Conservation (phyloP, 495 filamentous ascomycete genomes). For the Aspergillus ellipticus region DNA sequence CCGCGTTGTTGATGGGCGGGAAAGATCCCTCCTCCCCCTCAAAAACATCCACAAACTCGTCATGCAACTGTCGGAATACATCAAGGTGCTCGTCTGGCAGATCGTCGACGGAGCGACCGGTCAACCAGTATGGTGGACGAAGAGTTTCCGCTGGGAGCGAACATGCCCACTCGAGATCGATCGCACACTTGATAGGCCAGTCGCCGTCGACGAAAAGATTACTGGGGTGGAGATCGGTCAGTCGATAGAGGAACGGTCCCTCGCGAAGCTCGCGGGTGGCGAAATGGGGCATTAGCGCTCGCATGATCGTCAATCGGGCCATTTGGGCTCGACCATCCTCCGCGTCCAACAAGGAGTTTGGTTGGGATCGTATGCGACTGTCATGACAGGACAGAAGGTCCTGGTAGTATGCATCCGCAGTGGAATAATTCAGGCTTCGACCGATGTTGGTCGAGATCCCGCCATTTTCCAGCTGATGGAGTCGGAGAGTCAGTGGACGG, state of each 20-base stretch:
- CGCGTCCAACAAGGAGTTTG: slow-evolving; percentile 22
- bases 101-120: neutral
- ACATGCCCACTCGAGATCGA: slow-evolving; percentile 27
- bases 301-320: slow-evolving; percentile 24
- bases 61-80: slow-evolving; percentile 3
- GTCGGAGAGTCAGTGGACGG: slow-evolving; percentile 23
- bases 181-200: slow-evolving; percentile 19
- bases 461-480: slow-evolving; percentile 32
- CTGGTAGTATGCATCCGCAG: slow-evolving; percentile 22
- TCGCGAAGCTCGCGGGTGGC: neutral
- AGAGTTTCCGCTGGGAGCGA: slow-evolving; percentile 17
- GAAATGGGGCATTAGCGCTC: slow-evolving; percentile 19
- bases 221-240: slow-evolving; percentile 24
- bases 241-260: slow-evolving; percentile 10
- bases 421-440: slow-evolving; percentile 20
- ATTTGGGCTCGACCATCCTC: slow-evolving; percentile 25
- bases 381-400: slow-evolving; percentile 30
- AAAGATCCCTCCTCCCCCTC: slow-evolving; percentile 10
- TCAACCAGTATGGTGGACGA: slow-evolving; percentile 4
- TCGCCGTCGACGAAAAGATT: slow-evolving; percentile 35
- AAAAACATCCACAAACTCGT: slow-evolving; percentile 15
- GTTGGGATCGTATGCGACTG: slow-evolving; percentile 24
- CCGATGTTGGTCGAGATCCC: slow-evolving; percentile 23
- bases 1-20: neutral
- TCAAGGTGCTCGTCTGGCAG: slow-evolving; percentile 5